Evolutionary conservation across 2,329 filamentous ascomycete species (phyloP).

Genomic region (Alternaria hordeiaustralica): DNA sequence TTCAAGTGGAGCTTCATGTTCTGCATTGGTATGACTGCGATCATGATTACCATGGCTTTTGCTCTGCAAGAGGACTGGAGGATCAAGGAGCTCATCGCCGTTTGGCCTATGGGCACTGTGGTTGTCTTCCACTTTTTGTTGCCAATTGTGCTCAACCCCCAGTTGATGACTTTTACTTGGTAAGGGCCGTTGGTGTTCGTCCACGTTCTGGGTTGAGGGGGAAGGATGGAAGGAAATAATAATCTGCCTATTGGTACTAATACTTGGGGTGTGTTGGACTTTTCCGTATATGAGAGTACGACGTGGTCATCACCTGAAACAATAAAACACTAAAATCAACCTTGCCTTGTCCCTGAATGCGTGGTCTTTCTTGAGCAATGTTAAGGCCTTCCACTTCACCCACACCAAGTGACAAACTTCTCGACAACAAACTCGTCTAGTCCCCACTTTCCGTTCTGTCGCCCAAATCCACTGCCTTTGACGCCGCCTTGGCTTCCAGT

Average conservation of each 20-base stretch:
- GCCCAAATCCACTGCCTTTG: conserved; percentile 55
- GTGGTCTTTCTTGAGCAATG: background rate
- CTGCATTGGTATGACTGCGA: conserved; percentile 63
- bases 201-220: background rate
- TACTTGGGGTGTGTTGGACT: background rate
- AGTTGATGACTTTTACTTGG: conserved; percentile 80
- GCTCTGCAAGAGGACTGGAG: conserved; percentile 68
- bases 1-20: conserved; percentile 73
- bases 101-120: conserved; percentile 75
- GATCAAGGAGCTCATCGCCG: conserved; percentile 64
- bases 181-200: conserved; percentile 45
- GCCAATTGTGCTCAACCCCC: conserved; percentile 77
- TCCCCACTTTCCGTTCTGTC: conserved; percentile 52
- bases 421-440: conserved; percentile 52
- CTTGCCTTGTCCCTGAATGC: background rate
- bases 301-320: background rate
- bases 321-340: background rate
- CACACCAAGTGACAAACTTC: conserved; percentile 45
- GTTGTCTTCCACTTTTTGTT: conserved; percentile 72
- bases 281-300: background rate
- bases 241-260: background rate
- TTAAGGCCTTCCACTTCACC: conserved; percentile 2
- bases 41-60: conserved; percentile 69
- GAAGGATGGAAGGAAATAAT: background rate
- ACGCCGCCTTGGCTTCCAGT: conserved; percentile 54